phyloP scores from a whole-genome alignment of 2,329 filamentous ascomycete species.

The Diaporthe sp. region DNA sequence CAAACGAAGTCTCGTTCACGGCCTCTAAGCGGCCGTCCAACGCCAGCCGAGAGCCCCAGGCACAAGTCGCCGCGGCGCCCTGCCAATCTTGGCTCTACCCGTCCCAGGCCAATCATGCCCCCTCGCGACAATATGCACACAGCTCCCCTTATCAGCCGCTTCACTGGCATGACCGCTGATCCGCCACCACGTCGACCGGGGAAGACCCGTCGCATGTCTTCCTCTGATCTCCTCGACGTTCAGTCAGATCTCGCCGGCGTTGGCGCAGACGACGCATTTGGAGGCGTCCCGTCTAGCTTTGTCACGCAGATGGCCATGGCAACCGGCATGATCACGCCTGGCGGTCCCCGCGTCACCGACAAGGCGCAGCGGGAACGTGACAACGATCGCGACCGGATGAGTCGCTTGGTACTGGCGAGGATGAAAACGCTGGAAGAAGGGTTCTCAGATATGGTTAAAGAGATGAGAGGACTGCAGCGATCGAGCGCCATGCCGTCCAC shows the following conservation, averaged over 20 bases:
- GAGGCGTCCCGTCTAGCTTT: constrained; percentile 80
- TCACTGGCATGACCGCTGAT: constrained; percentile 65
- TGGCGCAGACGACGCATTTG: constrained; percentile 72
- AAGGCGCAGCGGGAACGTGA: constrained; percentile 50
- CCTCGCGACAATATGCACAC: constrained; percentile 67
- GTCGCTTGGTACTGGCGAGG: constrained; percentile 84
- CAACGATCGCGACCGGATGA: constrained; percentile 76
- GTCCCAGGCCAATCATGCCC: constrained; percentile 70
- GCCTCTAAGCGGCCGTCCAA: constrained; percentile 56
- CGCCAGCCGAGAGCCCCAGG: constrained; percentile 54
- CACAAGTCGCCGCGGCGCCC: constrained; percentile 64
- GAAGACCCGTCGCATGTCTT: constrained; percentile 65
- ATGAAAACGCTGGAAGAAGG: constrained; percentile 96
- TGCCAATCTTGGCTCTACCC: constrained; percentile 60
- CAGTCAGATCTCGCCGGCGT: constrained; percentile 75
- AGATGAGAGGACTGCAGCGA: constrained; percentile 77
- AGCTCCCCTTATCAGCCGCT: constrained; percentile 62
- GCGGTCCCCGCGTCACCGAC: constrained; percentile 57
- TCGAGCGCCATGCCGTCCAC: constrained; percentile 57
- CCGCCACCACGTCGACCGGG: constrained; percentile 56
- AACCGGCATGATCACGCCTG: constrained; percentile 69
- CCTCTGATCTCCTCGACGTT: constrained; percentile 74
- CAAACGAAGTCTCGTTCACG: constrained; percentile 50
- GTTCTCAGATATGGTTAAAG: constrained; percentile 87
- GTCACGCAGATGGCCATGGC: constrained; percentile 85